These are phyloP conservation scores for Zopfia rhizophila DNA, from an alignment of 2,329 filamentous ascomycete species.

Conservation along the genomic window DNA sequence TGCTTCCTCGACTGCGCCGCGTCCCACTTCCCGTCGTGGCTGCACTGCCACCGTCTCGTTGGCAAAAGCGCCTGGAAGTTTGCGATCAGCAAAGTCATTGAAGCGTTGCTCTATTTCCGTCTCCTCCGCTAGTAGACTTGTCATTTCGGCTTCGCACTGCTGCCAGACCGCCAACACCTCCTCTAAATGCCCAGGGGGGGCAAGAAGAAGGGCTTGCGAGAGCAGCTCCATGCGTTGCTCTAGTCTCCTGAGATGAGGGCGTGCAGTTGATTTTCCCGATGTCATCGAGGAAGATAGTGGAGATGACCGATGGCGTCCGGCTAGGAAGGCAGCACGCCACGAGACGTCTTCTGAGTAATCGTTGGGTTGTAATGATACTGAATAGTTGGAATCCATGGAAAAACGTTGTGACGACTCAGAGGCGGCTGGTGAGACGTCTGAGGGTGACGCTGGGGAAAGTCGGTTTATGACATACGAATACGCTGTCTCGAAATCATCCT, in stretches of 20 bases:
- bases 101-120: slow-evolving; percentile 75
- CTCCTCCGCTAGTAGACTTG: slow-evolving; percentile 72
- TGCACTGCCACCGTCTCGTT: slow-evolving; percentile 47
- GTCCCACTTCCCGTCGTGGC: slow-evolving; percentile 54
- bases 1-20: slow-evolving; percentile 57
- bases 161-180: slow-evolving; percentile 81
- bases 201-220: slow-evolving; percentile 77
- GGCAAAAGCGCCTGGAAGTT: slow-evolving; percentile 60
- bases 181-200: slow-evolving; percentile 74
- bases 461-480: slow-evolving; percentile 84
- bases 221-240: slow-evolving; percentile 86
- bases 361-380: slow-evolving; percentile 27
- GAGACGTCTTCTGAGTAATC: slow-evolving; percentile 71
- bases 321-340: slow-evolving; percentile 81
- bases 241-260: slow-evolving; percentile 70
- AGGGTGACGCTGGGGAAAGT: slow-evolving; percentile 58
- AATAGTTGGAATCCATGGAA: slow-evolving; percentile 35
- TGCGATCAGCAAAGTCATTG: slow-evolving; percentile 71
- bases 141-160: slow-evolving; percentile 81
- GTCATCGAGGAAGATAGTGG: slow-evolving; percentile 24
- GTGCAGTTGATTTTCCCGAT: slow-evolving; percentile 59
- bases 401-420: slow-evolving; percentile 36
- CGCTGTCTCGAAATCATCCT: slow-evolving; percentile 86
- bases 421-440: slow-evolving; percentile 32
- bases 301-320: slow-evolving; percentile 73